Base-by-base conservation (phyloP, 1,284 basidiomycete species). In the Omphalotus olearius region DNA sequence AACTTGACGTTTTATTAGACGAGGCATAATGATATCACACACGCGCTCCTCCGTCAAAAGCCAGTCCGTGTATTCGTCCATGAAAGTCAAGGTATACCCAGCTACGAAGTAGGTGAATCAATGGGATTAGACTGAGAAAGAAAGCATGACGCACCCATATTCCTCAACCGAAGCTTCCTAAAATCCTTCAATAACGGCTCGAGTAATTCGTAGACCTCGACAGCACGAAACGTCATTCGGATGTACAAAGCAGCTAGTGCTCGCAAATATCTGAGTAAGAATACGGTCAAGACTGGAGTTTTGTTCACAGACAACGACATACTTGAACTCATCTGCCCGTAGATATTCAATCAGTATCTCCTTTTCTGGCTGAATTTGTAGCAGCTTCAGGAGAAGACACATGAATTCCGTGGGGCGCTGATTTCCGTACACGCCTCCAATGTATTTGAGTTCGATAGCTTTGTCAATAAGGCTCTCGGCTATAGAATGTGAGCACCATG, bases 321-420 rank as follows among this genome's bases (percentile, higher is more conserved):
- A 96, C 94, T 99, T 99, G 80, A 98, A 98, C 66, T 99, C 96
- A 55, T 96, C 92, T 2, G 92, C 93, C 54, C 87, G 82, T 17
- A 99, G 74, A 65, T 99, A 99, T 64, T 98, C 97, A 4, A 97
- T 71, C 44, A 99, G 67, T 55, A 99, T 98, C 68, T 96, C 93
- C 65, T 93, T 93, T 69, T 98, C 92, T 1, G 97, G 97, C 65
- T 99, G 96, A 44, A 99, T 86, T 70, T 99, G 97, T 25, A 99
- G 75, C 50, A 99, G 77, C 68, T 99, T 99, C 59, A 98, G 76
- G 25, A 95, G 80, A 20, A 99, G 76, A 64, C 91, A 96, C 43
- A 98, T 74, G 69, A 95, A 98, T 60, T 92, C 84, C 4, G 93
- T 97, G 0, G 94, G 94, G 45, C 88, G 83, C 62, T 95, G 90